Percentiles rank a stretch among this genome's conserved stretches.
phyloP scores from a whole-genome alignment of 2,329 filamentous ascomycete genomes.

The Penicillium sumatraense region DNA sequence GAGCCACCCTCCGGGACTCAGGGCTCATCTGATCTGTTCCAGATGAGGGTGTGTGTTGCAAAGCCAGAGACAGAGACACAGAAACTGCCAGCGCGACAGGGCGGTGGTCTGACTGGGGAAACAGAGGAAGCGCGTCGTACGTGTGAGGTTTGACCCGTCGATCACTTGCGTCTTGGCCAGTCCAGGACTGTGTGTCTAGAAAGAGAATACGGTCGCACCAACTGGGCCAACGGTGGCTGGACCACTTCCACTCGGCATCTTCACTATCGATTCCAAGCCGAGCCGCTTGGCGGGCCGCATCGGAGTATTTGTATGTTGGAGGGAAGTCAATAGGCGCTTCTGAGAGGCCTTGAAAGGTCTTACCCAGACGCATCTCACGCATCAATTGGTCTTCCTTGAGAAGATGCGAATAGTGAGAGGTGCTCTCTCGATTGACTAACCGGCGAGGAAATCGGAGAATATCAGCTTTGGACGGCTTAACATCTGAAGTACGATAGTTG shows the following conservation, averaged over 20 bases:
- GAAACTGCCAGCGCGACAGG: constrained; percentile 74
- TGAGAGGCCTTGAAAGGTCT: constrained; percentile 75
- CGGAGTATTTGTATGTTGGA: constrained; percentile 89
- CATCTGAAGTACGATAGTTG: constrained; percentile 85
- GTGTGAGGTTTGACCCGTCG: constrained; percentile 56
- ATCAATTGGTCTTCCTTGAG: constrained; percentile 78
- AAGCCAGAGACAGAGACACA: constrained; percentile 60
- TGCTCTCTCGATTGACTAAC: constrained; percentile 53
- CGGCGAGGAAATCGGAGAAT: constrained; percentile 65
- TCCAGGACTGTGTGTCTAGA: constrained; percentile 64
- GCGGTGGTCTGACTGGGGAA: constrained; percentile 85
- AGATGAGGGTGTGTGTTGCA: constrained; percentile 37
- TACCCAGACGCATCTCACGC: constrained; percentile 68
- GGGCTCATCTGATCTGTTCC: constrained; percentile 29
- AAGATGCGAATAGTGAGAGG: constrained; percentile 69
- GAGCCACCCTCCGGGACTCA: constrained; percentile 50
- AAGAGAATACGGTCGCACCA: constrained; percentile 95
- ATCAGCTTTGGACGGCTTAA: constrained; percentile 64
- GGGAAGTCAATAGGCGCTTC: constrained; percentile 80
- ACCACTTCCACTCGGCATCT: constrained; percentile 69
- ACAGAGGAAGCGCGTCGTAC: constrained; percentile 77
- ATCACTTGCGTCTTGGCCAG: constrained; percentile 33
- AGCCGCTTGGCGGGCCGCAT: constrained; percentile 47
- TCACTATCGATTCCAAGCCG: constrained; percentile 21
- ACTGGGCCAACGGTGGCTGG: constrained; percentile 80